Percentiles rank a stretch among this genome's conserved stretches.
Conservation (phyloP, 306 rosid genomes). For the Corylus americana region DNA sequence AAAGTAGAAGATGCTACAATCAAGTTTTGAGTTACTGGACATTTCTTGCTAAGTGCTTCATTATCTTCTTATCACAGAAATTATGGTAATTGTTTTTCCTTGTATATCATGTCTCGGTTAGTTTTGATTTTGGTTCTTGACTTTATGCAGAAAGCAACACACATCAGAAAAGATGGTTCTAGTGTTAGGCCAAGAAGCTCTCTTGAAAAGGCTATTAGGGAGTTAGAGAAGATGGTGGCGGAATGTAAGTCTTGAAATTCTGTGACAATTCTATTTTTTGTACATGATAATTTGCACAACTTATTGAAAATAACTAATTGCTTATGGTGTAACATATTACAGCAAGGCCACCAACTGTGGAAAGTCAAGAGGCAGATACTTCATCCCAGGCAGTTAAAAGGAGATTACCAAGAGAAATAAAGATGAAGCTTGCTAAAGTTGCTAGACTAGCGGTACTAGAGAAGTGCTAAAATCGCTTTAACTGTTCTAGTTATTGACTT, state of each 20-base stretch:
- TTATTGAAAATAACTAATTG: slow-evolving; percentile 27
- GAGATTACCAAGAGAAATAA: slow-evolving; percentile 96
- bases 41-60: background rate
- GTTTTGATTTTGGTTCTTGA: slow-evolving; percentile 24
- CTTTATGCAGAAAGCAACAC: slow-evolving; percentile 66
- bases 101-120: slow-evolving; percentile 13
- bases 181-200: slow-evolving; percentile 77
- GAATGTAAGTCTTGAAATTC: slow-evolving; percentile 65
- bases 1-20: background rate
- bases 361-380: slow-evolving; percentile 78
- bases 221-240: slow-evolving; percentile 93
- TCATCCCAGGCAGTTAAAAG: slow-evolving; percentile 79
- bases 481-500: slow-evolving; percentile 8
- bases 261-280: slow-evolving; percentile 25
- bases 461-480: slow-evolving; percentile 17
- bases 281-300: slow-evolving; percentile 19
- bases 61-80: background rate
- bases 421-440: slow-evolving; percentile 95
- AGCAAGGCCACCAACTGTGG: slow-evolving; percentile 93
- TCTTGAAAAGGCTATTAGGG: slow-evolving; percentile 90
- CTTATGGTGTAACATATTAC: slow-evolving; percentile 35
- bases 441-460: slow-evolving; percentile 87
- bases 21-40: slow-evolving; percentile 8
- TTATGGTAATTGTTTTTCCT: slow-evolving; percentile 18
- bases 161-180: slow-evolving; percentile 78